Percentiles rank a stretch among this genome's conserved stretches.
Evolutionary conservation across 768 basidiomycete genomes (phyloP).

Genomic region (Rhodocollybia butyracea): DNA sequence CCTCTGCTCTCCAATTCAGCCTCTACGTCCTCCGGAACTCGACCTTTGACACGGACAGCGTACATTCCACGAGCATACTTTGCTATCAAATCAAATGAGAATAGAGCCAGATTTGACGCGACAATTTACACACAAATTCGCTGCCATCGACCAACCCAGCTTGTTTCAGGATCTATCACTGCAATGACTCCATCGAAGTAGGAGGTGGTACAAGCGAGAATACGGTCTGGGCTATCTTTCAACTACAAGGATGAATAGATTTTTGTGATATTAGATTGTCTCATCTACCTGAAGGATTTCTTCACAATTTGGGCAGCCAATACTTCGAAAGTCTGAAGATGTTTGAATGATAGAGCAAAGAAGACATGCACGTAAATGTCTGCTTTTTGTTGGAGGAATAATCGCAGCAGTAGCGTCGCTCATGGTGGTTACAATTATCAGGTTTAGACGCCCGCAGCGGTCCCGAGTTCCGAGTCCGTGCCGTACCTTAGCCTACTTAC

Average conservation of each 20-base stretch:
- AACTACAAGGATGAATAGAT: constrained; percentile 50
- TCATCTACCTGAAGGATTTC: constrained; percentile 81
- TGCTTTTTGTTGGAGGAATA: constrained; percentile 61
- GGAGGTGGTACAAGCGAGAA: constrained; percentile 83
- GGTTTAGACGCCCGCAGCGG: background rate
- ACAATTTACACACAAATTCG: constrained; percentile 64
- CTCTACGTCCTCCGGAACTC: constrained; percentile 83
- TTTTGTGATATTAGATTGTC: background rate
- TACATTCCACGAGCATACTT: constrained; percentile 92
- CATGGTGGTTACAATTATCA: constrained; percentile 8
- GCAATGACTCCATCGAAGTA: constrained; percentile 93
- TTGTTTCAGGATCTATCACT: constrained; percentile 78
- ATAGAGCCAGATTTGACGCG: constrained; percentile 1
- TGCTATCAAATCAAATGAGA: constrained; percentile 50
- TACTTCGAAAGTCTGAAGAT: constrained; percentile 76
- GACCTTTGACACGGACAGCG: constrained; percentile 84
- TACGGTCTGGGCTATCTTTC: constrained; percentile 82
- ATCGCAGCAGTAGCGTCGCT: constrained; percentile 25
- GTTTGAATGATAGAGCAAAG: constrained; percentile 90
- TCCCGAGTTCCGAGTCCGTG: background rate
- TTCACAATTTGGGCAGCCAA: constrained; percentile 97
- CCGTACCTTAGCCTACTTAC: background rate
- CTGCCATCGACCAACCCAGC: constrained; percentile 98
- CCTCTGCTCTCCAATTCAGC: constrained; percentile 72
- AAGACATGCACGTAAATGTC: constrained; percentile 84